Conservation (phyloP, 2,329 filamentous ascomycete species). For the Hypoxylon sp. region DNA sequence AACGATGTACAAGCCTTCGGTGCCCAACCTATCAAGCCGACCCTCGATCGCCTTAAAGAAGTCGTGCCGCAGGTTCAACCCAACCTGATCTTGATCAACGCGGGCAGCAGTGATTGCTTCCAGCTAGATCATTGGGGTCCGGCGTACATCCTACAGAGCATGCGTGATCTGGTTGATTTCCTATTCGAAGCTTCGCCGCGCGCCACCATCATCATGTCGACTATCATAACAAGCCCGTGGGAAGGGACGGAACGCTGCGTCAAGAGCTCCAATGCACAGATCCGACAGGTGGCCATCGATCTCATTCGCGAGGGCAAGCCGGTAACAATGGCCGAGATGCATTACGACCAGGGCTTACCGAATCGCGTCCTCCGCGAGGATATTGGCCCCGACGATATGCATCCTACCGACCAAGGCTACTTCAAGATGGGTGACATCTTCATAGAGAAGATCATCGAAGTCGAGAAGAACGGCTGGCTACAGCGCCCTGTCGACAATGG, state of each 20-base stretch:
- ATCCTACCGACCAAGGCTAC: conserved; percentile 50
- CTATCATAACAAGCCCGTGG: conserved; percentile 47
- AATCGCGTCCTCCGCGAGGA: conserved; percentile 40
- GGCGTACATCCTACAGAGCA: conserved; percentile 45
- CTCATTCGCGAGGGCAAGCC: conserved; percentile 46
- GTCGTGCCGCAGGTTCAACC: conserved; percentile 48
- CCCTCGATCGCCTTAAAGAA: conserved; percentile 44
- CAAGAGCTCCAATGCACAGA: conserved; percentile 51
- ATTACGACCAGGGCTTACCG: conserved; percentile 48
- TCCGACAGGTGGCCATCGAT: conserved; percentile 48
- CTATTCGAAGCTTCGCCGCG: conserved; percentile 46
- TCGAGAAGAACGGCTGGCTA: conserved; percentile 48
- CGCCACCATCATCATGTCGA: conserved; percentile 49
- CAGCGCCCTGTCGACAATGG: conserved; percentile 41
- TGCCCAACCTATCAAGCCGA: conserved; percentile 47
- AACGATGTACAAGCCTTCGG: conserved; percentile 51
- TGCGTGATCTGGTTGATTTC: conserved; percentile 47
- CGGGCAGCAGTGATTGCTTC: conserved; percentile 51
- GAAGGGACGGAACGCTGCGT: conserved; percentile 47
- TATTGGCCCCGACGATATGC: conserved; percentile 47
- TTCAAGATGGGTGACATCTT: conserved; percentile 52
- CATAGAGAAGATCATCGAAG: conserved; percentile 48
- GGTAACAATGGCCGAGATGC: conserved; percentile 48
- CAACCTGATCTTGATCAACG: conserved; percentile 50
- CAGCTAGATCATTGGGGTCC: conserved; percentile 47